Evolutionary conservation across 2,329 filamentous ascomycete genomes (phyloP), one percentile per base, ranked within the genome.

Genomic region (Metarhizium brunneum): DNA sequence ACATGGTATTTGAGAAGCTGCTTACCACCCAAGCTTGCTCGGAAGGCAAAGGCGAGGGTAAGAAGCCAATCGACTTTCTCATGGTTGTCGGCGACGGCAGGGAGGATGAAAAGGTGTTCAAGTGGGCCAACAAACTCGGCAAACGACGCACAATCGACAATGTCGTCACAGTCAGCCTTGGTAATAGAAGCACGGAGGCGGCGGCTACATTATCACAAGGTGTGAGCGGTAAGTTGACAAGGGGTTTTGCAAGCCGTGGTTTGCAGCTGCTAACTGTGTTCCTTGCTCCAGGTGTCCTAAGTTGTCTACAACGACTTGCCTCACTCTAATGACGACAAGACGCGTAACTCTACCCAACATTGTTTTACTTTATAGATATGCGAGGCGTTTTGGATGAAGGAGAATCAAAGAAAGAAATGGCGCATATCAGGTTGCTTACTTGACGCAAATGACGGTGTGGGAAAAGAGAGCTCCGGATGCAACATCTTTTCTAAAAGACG

Each of bases 61-160:
- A 66, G 59, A 66, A 63, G n/a, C 68, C 78, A 0, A 81, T 90
- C 0, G 90, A 96, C 67, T 97, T 96, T 69, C 72, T 97, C 56
- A 84, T 96, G 74, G 88, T 96, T 6, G 83, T 92, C 38, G 92
- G 92, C 42, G 92, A 96, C 65, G 90, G 92, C 47, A 85, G 92
- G 36, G 92, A 96, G 63, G 94, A 97, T 61, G 92, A 97, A 67
- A 87, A 90, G 63, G 87, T 96, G 20, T 97, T 96, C 74, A 86
- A 86, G 59, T 97, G 94, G 92, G 94, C 92, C 18, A 96, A 96
- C 71, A 78, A 83, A 51, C 74, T 96, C 11, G 78, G 78, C 25
- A 77, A 80, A 3, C 73, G 79, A 8, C 78, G 80, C 18, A 72
- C 73, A 2, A 78, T 91, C 47, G 73, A 84, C 52, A 79, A 90